Conservation (phyloP, 768 basidiomycete species). For the Termitomyces sp. region DNA sequence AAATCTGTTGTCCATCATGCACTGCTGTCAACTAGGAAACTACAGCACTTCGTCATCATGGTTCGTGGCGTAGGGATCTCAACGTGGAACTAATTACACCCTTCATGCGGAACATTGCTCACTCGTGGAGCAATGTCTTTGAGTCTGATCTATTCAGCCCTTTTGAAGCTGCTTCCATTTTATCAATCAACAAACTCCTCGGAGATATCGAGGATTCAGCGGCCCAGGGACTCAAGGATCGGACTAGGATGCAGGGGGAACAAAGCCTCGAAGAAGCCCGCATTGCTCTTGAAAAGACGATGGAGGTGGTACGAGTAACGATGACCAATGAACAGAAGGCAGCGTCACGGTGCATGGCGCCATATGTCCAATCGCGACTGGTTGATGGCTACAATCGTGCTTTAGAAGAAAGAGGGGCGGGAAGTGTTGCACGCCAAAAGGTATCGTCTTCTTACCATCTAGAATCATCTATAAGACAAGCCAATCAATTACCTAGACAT, state of each 20-base stretch:
- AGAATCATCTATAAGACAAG: not conserved
- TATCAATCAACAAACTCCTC: slow-evolving; percentile 37
- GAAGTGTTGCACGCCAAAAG: slow-evolving; percentile 58
- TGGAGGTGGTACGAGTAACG: slow-evolving; percentile 43
- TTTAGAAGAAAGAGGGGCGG: slow-evolving; percentile 47
- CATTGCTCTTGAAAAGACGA: slow-evolving; percentile 39
- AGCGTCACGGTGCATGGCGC: slow-evolving; percentile 49
- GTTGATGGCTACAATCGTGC: slow-evolving; percentile 47
- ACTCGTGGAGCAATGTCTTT: slow-evolving; percentile 54
- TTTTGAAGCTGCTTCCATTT: slow-evolving; percentile 34
- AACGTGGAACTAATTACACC: slow-evolving; percentile 53
- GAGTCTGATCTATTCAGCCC: slow-evolving; percentile 49
- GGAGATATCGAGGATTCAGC: slow-evolving; percentile 47
- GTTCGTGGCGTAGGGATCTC: slow-evolving; percentile 51
- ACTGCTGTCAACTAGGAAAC: too few relatives aligned
- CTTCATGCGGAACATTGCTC: slow-evolving; percentile 53
- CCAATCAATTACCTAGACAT: slow-evolving; percentile 24
- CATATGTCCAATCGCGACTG: slow-evolving; percentile 48
- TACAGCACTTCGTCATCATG: slow-evolving; percentile 46
- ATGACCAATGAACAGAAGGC: slow-evolving; percentile 54
- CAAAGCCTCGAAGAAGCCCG: slow-evolving; percentile 46
- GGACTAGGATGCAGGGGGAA: slow-evolving; percentile 43
- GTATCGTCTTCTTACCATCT: slow-evolving; percentile 18
- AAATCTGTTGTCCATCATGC: not conserved
- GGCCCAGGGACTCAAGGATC: slow-evolving; percentile 46